Conservation (phyloP, 1,284 basidiomycete species). For the Cryptococcus deneoformans region DNA sequence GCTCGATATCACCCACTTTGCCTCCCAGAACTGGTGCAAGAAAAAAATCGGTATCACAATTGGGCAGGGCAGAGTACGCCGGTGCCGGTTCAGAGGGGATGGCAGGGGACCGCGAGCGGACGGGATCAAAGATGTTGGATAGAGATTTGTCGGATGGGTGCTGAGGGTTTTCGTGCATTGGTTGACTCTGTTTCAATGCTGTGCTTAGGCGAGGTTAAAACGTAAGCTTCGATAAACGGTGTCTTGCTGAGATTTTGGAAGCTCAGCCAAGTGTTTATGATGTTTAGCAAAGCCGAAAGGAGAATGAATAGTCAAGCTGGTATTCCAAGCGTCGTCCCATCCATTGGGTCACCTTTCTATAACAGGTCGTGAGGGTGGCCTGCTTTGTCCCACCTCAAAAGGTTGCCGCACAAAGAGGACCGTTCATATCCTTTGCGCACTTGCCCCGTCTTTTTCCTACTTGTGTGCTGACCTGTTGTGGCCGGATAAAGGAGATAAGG, state of each 20-base stretch:
- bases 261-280: too few relatives aligned
- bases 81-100: slow-evolving; percentile 31
- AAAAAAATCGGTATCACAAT: slow-evolving; percentile 31
- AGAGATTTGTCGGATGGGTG: slow-evolving; percentile 21
- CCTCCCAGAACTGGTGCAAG: slow-evolving; percentile 28
- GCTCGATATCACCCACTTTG: slow-evolving; percentile 32
- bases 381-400: background rate
- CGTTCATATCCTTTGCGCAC: background rate
- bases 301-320: too few relatives aligned
- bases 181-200: background rate
- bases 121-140: slow-evolving; percentile 18
- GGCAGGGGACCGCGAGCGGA: slow-evolving; percentile 8
- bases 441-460: background rate
- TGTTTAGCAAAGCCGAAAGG: too few relatives aligned
- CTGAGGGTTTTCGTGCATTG: slow-evolving; percentile 7
- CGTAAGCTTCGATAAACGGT: background rate
- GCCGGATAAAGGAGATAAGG: background rate
- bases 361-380: background rate
- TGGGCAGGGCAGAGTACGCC: slow-evolving; percentile 33
- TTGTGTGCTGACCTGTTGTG: background rate
- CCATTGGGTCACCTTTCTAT: background rate
- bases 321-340: too few relatives aligned
- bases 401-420: background rate
- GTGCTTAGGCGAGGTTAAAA: background rate
- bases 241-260: background rate